Evolutionary conservation across 2,329 filamentous ascomycete genomes (phyloP), one percentile per base, ranked within the genome.

Genomic region (Akanthomyces lecanii): DNA sequence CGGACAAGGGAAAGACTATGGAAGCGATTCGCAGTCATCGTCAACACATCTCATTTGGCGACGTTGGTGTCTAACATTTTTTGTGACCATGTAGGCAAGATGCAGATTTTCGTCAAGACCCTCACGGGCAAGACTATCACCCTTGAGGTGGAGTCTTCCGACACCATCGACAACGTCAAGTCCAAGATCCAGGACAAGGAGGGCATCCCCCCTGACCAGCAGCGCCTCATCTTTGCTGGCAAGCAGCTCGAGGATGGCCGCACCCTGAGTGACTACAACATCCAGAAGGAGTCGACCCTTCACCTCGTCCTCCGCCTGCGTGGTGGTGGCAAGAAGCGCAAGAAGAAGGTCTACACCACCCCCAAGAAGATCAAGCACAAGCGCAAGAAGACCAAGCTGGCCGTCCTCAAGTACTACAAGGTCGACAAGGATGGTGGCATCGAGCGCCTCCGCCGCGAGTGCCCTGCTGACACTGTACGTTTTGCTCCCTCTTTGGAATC

Each of bases 311-410:
- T 99, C 74, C 92, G 95, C 79, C 92, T 99, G 67, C 95, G 94
- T 87, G 95, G 95, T 87, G 95, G 94, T 82, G 93, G 82, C 79
- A 99, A 99, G 92, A 97, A 98, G 91, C 89, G 96, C 83, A 99
- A 99, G 92, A 97, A 97, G 92, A 99, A 99, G 93, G 95, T 99
- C 74, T 99, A 99, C 91, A 98, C 92, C 80, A 99, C 95, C 77
- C 95, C 95, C 81, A 99, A 99, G 93, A 99, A 99, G 92, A 99
- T 99, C 90, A 99, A 99, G 95, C 95, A 99, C 90, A 99, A 99
- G 93, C 90, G 92, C 86, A 99, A 98, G 92, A 99, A 99, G 94
- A 97, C 91, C 89, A 99, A 99, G 90, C 85, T 99, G 81, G 95
- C 95, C 76, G 94, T 99, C 74, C 93, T 99, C 82, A 99, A 99